A percentile compares a stretch with the other conserved stretches of the same genome.
phyloP scores from a whole-genome alignment of 768 basidiomycete genomes.

The Boletus vinaceobasis region DNA sequence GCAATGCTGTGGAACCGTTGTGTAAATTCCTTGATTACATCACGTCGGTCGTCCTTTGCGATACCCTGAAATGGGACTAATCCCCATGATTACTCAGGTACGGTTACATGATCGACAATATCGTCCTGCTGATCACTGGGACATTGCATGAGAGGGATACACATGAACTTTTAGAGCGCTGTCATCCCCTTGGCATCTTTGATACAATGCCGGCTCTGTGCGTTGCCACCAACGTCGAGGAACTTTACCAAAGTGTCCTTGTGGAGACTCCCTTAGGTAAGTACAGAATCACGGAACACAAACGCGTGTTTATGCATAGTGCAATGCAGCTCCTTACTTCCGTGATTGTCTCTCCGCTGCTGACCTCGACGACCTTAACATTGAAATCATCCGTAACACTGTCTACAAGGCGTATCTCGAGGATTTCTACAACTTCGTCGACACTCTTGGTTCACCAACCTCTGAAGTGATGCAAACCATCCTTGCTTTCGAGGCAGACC shows the following conservation, averaged over 20 bases:
- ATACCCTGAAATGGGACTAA: constrained; percentile 3
- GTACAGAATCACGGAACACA: constrained; percentile 25
- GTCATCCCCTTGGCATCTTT: constrained; percentile 95
- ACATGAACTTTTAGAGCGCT: constrained; percentile 92
- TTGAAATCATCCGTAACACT: constrained; percentile 99
- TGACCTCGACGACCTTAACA: constrained; percentile 97
- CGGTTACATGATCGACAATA: constrained; percentile 99
- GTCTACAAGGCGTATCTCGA: constrained; percentile 99
- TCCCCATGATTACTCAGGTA: constrained; percentile 51
- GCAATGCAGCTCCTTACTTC: constrained; percentile 81
- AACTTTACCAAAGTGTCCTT: constrained; percentile 92
- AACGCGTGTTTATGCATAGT: background rate
- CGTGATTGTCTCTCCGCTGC: constrained; percentile 91
- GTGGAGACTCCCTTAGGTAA: constrained; percentile 96
- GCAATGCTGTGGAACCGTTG: constrained; percentile 87
- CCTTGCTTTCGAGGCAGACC: constrained; percentile 94
- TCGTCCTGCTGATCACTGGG: constrained; percentile 94
- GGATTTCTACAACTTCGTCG: constrained; percentile 87
- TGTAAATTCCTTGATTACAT: constrained; percentile 96
- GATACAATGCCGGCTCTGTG: constrained; percentile 99
- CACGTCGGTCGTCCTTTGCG: constrained; percentile 59
- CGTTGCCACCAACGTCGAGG: constrained; percentile 97
- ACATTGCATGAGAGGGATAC: constrained; percentile 97
- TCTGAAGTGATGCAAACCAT: constrained; percentile 89
- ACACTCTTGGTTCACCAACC: constrained; percentile 79